Conservation (phyloP, 2,329 filamentous ascomycete genomes). For the Penicillium sp. region DNA sequence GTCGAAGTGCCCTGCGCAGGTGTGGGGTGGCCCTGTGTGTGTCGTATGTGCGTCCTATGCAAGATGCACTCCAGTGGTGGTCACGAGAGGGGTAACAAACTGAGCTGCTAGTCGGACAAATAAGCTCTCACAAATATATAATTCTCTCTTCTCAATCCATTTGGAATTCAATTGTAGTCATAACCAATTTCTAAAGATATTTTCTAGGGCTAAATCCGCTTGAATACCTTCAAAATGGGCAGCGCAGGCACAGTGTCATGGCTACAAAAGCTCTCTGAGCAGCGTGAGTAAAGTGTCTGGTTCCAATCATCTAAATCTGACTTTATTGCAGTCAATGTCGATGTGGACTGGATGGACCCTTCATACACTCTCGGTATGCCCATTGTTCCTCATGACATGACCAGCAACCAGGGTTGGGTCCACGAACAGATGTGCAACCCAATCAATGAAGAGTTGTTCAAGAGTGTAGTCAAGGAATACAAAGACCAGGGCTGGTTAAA, state of each 20-base stretch:
- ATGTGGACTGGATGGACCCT: conserved; percentile 56
- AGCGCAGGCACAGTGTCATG: conserved; percentile 14
- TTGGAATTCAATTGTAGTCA: too few species aligned
- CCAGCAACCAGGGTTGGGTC: conserved; percentile 54
- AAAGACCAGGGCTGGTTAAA: conserved; percentile 50
- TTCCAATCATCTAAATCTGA: background rate
- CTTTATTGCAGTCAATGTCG: conserved; percentile 46
- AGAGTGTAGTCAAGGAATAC: conserved; percentile 45
- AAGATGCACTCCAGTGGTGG: too few species aligned
- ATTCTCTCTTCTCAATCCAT: too few species aligned
- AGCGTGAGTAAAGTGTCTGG: conserved; percentile 3
- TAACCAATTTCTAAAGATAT: too few species aligned
- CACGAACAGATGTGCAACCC: conserved; percentile 49
- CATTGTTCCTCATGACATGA: conserved; percentile 51
- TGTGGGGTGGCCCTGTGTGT: conserved; percentile 1
- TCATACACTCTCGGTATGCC: conserved; percentile 50
- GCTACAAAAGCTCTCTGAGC: conserved; percentile 17
- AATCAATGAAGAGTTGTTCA: conserved; percentile 48
- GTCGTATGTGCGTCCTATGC: background rate
- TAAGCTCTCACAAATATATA: too few species aligned
- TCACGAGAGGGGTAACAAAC: too few species aligned
- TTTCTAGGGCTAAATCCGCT: too few species aligned
- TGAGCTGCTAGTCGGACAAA: too few species aligned
- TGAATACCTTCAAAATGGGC: conserved; percentile 6
- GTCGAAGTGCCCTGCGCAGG: background rate